Evolutionary conservation across 495 filamentous ascomycete species (phyloP), one percentile per base, ranked within the genome.

Genomic region (Penicillium nucicola): DNA sequence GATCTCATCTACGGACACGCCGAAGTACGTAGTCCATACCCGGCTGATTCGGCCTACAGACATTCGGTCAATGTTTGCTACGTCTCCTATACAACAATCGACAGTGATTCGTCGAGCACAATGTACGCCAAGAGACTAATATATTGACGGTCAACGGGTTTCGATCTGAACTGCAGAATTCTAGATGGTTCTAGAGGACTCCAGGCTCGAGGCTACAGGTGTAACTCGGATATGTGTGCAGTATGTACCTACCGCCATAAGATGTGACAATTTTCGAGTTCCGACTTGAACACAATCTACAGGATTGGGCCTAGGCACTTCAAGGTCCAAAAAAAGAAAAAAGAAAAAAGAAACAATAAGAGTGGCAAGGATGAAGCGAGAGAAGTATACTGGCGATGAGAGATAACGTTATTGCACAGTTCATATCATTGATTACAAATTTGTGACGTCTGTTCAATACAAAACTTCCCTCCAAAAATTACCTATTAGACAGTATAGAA

Each of bases 141-240:
- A 33, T 20, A 55, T 37, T n/a, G 34, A 28, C 23, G 22, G n/a
- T 17, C 19, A 19, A 38, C 11, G 36, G 14, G 20, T 53, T 58
- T 44, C 28, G 36, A 56, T 55, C 15, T 34, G 17, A 45, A 32
- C 53, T 36, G 50, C 45, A 44, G 33, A 19, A 34, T 45, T 58
- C 55, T 52, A 54, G 48, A 50, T 45, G 17, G 52, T 38, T 42
- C 49, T 35, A 56, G 44, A 46, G 18, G 25, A 17, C 5, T 40
- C 50, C 20, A 57, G 7, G 17, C 28, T 45, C 15, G 14, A 20
- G 12, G 13, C 22, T 45, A 5, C 11, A 10, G 23, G 11, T 23
- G 17, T 46, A 20, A 35, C 41, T 38, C 2, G 20, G 15, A 38
- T 38, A 10, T 41, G 28, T 8, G 12, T 53, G 41, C 31, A 2